Evolutionary conservation across 108 stramenopile genomes (phyloP).

Genomic region (Skeletonema costatum): DNA sequence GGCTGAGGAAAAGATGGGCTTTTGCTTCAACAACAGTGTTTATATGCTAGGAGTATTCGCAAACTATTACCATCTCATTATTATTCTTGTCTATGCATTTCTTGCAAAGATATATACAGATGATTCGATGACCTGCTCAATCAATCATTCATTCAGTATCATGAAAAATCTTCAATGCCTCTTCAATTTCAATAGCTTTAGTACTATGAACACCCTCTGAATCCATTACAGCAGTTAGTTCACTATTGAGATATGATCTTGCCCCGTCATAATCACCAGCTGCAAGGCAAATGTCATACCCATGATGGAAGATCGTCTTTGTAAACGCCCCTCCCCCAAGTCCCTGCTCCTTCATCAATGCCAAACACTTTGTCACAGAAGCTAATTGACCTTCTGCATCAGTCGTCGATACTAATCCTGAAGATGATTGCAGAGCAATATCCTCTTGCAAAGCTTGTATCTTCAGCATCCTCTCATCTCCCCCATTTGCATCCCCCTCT

Average conservation of each 20-base stretch:
- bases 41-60: too few species aligned
- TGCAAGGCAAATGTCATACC: slow-evolving; percentile 14
- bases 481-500: slow-evolving; percentile 22
- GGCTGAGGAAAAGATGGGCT: too few species aligned
- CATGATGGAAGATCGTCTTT: slow-evolving; percentile 11
- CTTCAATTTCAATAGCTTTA: slow-evolving; percentile 15
- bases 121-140: too few species aligned
- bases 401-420: neutral
- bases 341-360: slow-evolving; percentile 18
- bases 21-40: too few species aligned
- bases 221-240: slow-evolving; percentile 3
- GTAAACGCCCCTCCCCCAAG: slow-evolving; percentile 3
- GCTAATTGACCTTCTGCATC: neutral
- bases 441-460: slow-evolving; percentile 20
- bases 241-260: slow-evolving; percentile 1
- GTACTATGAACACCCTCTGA: slow-evolving; percentile 13
- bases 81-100: too few species aligned
- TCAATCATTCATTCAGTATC: neutral
- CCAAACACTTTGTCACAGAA: neutral
- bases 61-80: too few species aligned
- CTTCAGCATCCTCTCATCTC: slow-evolving; percentile 25
- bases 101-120: too few species aligned
- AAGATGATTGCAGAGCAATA: slow-evolving; percentile 7
- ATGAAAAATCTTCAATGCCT: neutral
- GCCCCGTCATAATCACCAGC: slow-evolving; percentile 13